Evolutionary conservation across 2,329 filamentous ascomycete genomes (phyloP).

Genomic region (Rhynchosporium secalis): DNA sequence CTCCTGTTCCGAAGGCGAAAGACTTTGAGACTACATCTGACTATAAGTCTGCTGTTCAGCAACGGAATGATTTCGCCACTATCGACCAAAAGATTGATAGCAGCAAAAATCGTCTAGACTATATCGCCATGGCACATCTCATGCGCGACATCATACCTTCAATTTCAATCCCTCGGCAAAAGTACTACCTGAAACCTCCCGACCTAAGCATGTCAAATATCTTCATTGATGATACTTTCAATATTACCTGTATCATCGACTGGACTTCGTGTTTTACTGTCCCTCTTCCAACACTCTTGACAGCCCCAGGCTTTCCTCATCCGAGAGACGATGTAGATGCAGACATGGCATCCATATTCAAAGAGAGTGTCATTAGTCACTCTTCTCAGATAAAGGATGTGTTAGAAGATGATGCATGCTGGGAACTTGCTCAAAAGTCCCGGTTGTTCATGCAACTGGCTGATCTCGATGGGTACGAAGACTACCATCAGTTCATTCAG

Average conservation of each 20-base stretch:
- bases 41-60: slow-evolving; percentile 4
- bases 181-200: slow-evolving; percentile 15
- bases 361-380: slow-evolving; percentile 9
- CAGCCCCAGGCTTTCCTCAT: slow-evolving; percentile 12
- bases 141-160: slow-evolving; percentile 11
- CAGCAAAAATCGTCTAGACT: slow-evolving; percentile 13
- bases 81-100: slow-evolving; percentile 9
- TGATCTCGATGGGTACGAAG: slow-evolving; percentile 12
- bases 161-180: slow-evolving; percentile 14
- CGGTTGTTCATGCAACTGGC: slow-evolving; percentile 9
- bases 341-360: slow-evolving; percentile 10
- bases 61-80: slow-evolving; percentile 8
- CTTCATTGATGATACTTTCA: slow-evolving; percentile 13
- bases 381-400: slow-evolving; percentile 12
- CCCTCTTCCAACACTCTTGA: slow-evolving; percentile 12
- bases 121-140: slow-evolving; percentile 8
- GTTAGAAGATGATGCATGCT: slow-evolving; percentile 4
- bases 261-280: slow-evolving; percentile 12
- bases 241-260: slow-evolving; percentile 14
- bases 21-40: slow-evolving; percentile 3
- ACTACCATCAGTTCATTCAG: slow-evolving; percentile 12
- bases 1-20: slow-evolving; percentile 12
- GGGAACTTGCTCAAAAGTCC: slow-evolving; percentile 14
- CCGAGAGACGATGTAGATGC: slow-evolving; percentile 10
- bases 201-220: slow-evolving; percentile 13